Evolutionary conservation across 208 protist genomes (phyloP).

Genomic region (Borovskyia barvae): DNA sequence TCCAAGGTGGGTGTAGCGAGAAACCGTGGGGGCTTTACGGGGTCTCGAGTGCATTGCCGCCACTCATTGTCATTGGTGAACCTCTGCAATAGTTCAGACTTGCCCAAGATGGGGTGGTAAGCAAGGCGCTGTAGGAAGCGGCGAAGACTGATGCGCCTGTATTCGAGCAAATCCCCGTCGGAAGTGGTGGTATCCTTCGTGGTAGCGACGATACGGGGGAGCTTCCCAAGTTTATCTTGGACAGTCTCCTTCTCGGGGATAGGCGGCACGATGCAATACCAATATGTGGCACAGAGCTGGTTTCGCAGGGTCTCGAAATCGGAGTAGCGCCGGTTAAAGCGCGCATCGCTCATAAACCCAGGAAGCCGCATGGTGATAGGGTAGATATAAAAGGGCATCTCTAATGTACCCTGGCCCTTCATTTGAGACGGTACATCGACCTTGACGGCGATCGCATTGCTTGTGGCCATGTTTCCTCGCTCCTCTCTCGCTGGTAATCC

Average conservation of each 20-base stretch:
- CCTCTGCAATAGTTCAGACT: constrained; percentile 50
- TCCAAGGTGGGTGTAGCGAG: constrained; percentile 29
- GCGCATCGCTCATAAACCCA: constrained; percentile 24
- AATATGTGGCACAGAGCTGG: constrained; percentile 58
- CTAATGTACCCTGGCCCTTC: constrained; percentile 67
- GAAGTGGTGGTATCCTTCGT: constrained; percentile 25
- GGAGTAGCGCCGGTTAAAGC: constrained; percentile 75
- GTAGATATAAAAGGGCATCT: constrained; percentile 83
- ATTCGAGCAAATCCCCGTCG: constrained; percentile 51
- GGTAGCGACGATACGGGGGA: constrained; percentile 19
- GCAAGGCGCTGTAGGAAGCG: constrained; percentile 80
- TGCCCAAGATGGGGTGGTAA: constrained; percentile 62
- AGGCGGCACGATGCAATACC: constrained; percentile 83
- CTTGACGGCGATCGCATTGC: constrained; percentile 24
- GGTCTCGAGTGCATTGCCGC: constrained; percentile 47
- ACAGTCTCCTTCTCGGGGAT: constrained; percentile 88
- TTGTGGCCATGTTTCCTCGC: constrained; percentile 13
- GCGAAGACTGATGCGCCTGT: constrained; percentile 70
- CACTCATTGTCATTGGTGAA: constrained; percentile 83
- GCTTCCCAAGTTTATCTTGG: constrained; percentile 59
- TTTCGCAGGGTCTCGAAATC: constrained; percentile 86
- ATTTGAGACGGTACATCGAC: constrained; percentile 37
- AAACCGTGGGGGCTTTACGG: constrained; percentile 31
- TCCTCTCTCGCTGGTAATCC: no score
- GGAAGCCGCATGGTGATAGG: constrained; percentile 50